Percentiles rank a stretch among this genome's conserved stretches.
Evolutionary conservation across 2,329 filamentous ascomycete species (phyloP).

Genomic region (Plectosphaerella plurivora): DNA sequence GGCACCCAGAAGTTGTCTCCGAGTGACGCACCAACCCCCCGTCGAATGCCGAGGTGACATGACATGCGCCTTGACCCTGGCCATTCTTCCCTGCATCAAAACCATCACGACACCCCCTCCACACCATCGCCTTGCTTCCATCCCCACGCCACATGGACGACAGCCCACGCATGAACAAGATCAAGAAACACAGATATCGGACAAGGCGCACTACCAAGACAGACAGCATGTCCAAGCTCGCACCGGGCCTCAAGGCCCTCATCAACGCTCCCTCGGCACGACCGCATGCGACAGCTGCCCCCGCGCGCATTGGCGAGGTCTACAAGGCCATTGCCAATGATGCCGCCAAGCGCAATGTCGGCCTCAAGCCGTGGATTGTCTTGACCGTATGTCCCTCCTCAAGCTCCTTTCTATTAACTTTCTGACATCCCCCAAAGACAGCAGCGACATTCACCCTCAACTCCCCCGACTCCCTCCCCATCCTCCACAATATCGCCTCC

Average conservation of each 20-base stretch:
- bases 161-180: slow-evolving; percentile 1
- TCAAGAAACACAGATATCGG: not conserved
- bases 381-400: slow-evolving; percentile 47
- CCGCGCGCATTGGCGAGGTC: slow-evolving; percentile 57
- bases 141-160: not conserved
- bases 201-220: not conserved
- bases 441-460: slow-evolving; percentile 84
- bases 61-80: not conserved
- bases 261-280: slow-evolving; percentile 66
- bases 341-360: slow-evolving; percentile 58
- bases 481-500: slow-evolving; percentile 53
- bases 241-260: slow-evolving; percentile 65
- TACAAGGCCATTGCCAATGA: slow-evolving; percentile 61
- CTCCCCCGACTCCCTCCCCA: slow-evolving; percentile 65
- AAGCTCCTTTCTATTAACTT: not conserved
- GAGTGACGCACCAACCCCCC: not conserved
- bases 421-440: slow-evolving; percentile 43
- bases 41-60: not conserved
- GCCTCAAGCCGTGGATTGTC: slow-evolving; percentile 60
- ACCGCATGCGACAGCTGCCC: slow-evolving; percentile 61
- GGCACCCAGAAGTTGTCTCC: not conserved
- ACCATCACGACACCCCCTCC: not conserved
- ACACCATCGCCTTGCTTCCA: not conserved
- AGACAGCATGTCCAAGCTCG: slow-evolving; percentile 66
- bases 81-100: not conserved